Evolutionary conservation across 345 rosid species (phyloP).

Genomic region (Eucalyptus melliodora): DNA sequence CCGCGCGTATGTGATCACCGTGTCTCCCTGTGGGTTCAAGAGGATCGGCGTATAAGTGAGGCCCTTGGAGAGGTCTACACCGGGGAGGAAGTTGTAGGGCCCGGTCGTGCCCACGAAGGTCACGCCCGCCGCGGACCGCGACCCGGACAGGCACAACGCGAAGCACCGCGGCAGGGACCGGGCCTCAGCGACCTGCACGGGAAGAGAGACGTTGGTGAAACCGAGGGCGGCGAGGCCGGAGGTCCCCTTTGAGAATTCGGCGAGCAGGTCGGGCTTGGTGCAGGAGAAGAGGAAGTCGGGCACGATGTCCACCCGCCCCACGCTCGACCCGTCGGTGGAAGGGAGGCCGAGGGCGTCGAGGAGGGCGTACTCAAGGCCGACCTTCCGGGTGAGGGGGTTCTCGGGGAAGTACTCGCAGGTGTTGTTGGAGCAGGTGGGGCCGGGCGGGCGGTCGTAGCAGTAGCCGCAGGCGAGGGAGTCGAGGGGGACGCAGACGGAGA

Average conservation of each 20-base stretch:
- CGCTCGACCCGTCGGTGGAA: background rate
- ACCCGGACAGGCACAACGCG: conserved; percentile 9
- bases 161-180: conserved; percentile 4
- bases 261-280: background rate
- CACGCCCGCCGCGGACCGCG: background rate
- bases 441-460: background rate
- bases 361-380: conserved; percentile 4
- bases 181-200: conserved; percentile 1
- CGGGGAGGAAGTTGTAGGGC: conserved; percentile 5
- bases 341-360: conserved; percentile 13
- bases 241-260: background rate
- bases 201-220: conserved; percentile 8
- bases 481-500: background rate
- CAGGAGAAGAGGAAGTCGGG: background rate
- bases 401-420: conserved; percentile 2
- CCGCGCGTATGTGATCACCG: conserved; percentile 1
- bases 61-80: conserved; percentile 5
- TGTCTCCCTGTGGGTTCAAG: conserved; percentile 1
- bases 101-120: conserved; percentile 6
- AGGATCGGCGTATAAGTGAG: conserved; percentile 1
- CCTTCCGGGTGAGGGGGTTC: conserved; percentile 4
- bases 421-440: conserved; percentile 5
- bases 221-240: conserved; percentile 4
- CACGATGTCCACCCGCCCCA: background rate
- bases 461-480: background rate